phyloP scores from a whole-genome alignment of 148 eudicot genomes.

The Vaccinium vitisidaea region DNA sequence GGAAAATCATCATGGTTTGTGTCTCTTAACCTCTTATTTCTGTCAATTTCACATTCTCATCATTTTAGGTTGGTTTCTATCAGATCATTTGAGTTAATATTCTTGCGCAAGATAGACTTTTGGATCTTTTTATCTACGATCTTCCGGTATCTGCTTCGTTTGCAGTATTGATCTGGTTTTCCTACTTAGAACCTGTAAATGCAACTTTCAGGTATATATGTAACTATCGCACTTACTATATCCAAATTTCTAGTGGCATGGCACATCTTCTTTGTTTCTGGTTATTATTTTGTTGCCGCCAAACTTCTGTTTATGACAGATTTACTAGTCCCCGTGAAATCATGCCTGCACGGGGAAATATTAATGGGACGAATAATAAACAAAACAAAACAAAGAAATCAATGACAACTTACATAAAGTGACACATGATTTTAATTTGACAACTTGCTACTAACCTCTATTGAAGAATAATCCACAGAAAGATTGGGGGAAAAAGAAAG shows the following conservation, averaged over 20 bases:
- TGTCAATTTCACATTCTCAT: too few relatives aligned
- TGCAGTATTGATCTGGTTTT: neutral
- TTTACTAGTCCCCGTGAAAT: neutral
- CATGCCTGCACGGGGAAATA: neutral
- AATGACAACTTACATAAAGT: neutral
- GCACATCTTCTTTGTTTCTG: neutral
- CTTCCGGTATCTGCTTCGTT: neutral
- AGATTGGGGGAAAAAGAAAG: neutral
- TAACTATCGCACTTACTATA: neutral
- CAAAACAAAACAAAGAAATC: neutral
- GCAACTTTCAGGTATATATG: neutral
- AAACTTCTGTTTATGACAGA: neutral
- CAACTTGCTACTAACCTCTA: neutral
- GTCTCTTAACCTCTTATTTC: too few relatives aligned
- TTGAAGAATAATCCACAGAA: neutral
- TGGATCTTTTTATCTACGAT: neutral
- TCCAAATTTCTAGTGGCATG: neutral
- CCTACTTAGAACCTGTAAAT: neutral
- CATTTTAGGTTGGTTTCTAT: neutral
- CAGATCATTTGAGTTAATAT: neutral
- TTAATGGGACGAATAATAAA: neutral
- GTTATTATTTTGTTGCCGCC: too few relatives aligned
- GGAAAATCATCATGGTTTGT: neutral
- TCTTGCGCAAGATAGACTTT: neutral
- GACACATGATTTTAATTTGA: neutral